These are phyloP conservation scores for Rosa multiflora DNA, from an alignment of 306 rosid species.

Conservation along the genomic window DNA sequence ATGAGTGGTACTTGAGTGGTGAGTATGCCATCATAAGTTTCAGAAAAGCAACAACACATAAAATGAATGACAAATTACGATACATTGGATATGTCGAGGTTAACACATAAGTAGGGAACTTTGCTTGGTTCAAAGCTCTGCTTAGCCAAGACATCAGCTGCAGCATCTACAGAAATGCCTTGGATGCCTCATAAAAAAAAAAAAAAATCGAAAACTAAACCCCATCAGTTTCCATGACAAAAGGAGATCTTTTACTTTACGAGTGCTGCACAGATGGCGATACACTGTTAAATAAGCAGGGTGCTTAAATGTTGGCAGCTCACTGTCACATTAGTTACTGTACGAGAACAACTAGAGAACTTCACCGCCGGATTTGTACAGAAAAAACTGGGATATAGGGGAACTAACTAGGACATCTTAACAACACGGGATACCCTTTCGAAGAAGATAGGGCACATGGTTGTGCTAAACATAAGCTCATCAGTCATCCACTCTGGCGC, in stretches of 20 bases:
- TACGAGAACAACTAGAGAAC: neutral
- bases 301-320: neutral
- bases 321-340: neutral
- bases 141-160: neutral
- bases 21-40: too few species aligned
- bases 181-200: neutral
- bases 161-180: neutral
- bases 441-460: slow-evolving; percentile 79
- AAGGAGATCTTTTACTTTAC: neutral
- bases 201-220: neutral
- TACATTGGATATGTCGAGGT: neutral
- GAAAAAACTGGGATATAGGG: neutral
- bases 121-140: neutral
- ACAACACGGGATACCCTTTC: slow-evolving; percentile 64
- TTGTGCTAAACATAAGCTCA: slow-evolving; percentile 73
- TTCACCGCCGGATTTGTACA: neutral
- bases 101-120: neutral
- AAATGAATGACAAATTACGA: too few species aligned
- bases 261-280: neutral
- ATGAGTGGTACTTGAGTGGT: too few species aligned
- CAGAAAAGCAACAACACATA: too few species aligned
- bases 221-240: neutral
- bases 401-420: slow-evolving; percentile 36
- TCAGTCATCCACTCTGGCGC: slow-evolving; percentile 98
- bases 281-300: neutral